Evolutionary conservation across 2,329 filamentous ascomycete genomes (phyloP).

Genomic region (Claviceps sp.): DNA sequence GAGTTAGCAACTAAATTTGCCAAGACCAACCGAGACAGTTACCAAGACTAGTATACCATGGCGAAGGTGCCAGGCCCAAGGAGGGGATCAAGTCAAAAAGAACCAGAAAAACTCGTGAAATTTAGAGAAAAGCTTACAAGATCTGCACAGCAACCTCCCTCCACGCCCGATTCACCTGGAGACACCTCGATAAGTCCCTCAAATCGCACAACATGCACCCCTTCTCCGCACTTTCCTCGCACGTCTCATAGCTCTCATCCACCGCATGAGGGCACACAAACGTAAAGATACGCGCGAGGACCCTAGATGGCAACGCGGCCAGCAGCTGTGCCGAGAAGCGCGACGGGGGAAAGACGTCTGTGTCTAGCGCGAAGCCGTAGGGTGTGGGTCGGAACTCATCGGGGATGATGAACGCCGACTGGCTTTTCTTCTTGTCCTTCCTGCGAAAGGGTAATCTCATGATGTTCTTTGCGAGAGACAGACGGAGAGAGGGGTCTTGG

Average conservation of each 20-base stretch:
- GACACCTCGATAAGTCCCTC: slow-evolving; percentile 73
- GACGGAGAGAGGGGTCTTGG: too few relatives aligned
- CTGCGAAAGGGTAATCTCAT: slow-evolving; percentile 25
- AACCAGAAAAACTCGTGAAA: neutral
- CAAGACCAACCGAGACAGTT: too few relatives aligned
- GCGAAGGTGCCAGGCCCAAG: neutral
- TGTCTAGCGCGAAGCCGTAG: slow-evolving; percentile 9
- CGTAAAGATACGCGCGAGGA: slow-evolving; percentile 66
- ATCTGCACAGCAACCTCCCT: slow-evolving; percentile 33
- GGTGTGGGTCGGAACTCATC: slow-evolving; percentile 16
- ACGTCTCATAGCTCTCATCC: slow-evolving; percentile 68
- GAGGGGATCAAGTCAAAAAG: neutral
- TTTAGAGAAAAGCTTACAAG: slow-evolving; percentile 41
- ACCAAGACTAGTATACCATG: neutral
- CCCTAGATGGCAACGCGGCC: slow-evolving; percentile 46
- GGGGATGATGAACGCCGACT: slow-evolving; percentile 12
- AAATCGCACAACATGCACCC: slow-evolving; percentile 90
- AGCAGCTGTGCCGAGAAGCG: slow-evolving; percentile 29
- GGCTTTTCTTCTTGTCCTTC: slow-evolving; percentile 24
- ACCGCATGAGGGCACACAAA: slow-evolving; percentile 71
- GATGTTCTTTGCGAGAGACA: neutral
- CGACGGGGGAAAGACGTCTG: slow-evolving; percentile 23
- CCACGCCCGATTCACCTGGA: slow-evolving; percentile 64
- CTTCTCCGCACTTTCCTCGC: slow-evolving; percentile 69
- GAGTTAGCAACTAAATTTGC: neutral